Evolutionary conservation across 805 yeast species (phyloP).

Genomic region (Scheffersomyces stipitis): DNA sequence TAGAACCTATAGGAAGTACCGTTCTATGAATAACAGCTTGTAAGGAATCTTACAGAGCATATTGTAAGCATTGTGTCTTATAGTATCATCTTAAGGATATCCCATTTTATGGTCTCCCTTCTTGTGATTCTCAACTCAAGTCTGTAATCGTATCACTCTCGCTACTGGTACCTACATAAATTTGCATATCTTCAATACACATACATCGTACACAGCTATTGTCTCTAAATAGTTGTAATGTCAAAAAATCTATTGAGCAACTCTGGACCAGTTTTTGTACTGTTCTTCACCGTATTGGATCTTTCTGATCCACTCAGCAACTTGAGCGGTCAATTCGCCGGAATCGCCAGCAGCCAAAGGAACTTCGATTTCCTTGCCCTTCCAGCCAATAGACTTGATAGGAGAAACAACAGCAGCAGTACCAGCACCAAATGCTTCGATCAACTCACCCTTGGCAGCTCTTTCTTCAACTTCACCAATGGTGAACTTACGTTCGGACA

Average conservation of each 20-base stretch:
- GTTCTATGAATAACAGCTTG: no score
- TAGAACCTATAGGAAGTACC: no score
- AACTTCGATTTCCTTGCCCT: slow-evolving; percentile 66
- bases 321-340: slow-evolving; percentile 73
- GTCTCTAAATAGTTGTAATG: no score
- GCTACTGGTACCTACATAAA: no score
- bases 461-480: slow-evolving; percentile 78
- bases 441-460: slow-evolving; percentile 74
- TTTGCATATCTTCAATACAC: no score
- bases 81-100: no score
- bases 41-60: no score
- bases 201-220: no score
- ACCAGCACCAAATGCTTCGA: slow-evolving; percentile 96
- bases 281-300: slow-evolving; percentile 87
- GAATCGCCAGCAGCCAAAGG: slow-evolving; percentile 80
- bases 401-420: slow-evolving; percentile 98
- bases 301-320: slow-evolving; percentile 82
- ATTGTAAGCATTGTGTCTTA: no score
- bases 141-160: no score
- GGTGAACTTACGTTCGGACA: slow-evolving; percentile 79
- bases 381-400: slow-evolving; percentile 80
- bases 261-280: slow-evolving; percentile 54
- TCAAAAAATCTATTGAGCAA: slow-evolving; percentile 20
- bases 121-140: no score
- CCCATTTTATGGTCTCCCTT: no score